phyloP scores from a whole-genome alignment of 78 protist species.

The Protostelium mycophagum region DNA sequence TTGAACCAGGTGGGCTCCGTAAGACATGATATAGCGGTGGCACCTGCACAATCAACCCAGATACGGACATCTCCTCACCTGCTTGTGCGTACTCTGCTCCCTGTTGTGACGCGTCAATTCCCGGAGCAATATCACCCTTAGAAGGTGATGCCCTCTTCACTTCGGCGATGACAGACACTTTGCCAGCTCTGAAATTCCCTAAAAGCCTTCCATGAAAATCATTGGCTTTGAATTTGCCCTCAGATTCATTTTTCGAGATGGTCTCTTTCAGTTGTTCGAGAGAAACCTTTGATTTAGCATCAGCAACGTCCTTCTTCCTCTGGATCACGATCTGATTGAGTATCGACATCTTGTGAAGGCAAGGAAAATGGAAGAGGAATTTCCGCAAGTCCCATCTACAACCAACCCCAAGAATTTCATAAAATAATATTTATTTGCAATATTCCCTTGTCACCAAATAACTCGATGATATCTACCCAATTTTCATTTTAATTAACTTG shows the following conservation, averaged over 20 bases:
- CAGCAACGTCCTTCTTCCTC: not conserved
- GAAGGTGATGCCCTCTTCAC: conserved; percentile 64
- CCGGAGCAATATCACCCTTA: conserved; percentile 53
- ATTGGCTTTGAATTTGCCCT: not conserved
- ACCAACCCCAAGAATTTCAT: too few species aligned
- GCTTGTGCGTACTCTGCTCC: not conserved
- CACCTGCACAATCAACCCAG: conserved; percentile 16
- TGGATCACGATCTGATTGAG: not conserved
- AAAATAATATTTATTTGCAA: too few species aligned
- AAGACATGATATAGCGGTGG: conserved; percentile 38
- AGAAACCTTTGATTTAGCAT: not conserved
- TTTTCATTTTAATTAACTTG: too few species aligned
- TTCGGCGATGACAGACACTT: conserved; percentile 24
- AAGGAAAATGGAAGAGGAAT: too few species aligned
- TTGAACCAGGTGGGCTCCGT: conserved; percentile 77
- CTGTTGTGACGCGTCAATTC: conserved; percentile 11
- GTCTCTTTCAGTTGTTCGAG: not conserved
- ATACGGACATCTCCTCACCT: not conserved
- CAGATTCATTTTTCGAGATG: not conserved
- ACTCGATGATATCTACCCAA: not conserved
- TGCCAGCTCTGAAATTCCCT: not conserved
- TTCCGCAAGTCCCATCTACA: too few species aligned
- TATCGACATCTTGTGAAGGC: not conserved
- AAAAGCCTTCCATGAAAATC: not conserved
- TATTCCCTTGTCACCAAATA: not conserved